phyloP scores from a whole-genome alignment of 345 rosid species.

The Melaleuca quinquenervia region DNA sequence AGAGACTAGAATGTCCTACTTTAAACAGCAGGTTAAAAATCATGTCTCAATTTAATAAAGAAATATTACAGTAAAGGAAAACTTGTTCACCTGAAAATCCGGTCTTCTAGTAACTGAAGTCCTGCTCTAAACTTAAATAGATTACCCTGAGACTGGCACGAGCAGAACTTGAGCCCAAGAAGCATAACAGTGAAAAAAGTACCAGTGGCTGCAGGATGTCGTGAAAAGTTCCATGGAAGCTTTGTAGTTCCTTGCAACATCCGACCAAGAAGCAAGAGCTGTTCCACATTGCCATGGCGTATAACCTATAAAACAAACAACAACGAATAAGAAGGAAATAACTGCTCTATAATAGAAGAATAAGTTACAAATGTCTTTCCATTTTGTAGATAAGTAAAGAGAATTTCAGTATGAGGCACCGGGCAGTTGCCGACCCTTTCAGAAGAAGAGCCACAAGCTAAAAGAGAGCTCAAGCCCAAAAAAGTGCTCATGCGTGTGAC shows the following conservation, averaged over 20 bases:
- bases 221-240: conserved; percentile 86
- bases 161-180: conserved; percentile 93
- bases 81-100: conserved; percentile 67
- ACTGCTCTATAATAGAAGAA: neutral
- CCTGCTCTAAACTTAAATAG: conserved; percentile 79
- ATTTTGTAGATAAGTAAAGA: neutral
- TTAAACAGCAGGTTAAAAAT: neutral
- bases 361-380: neutral
- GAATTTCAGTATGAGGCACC: neutral
- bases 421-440: neutral
- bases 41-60: neutral
- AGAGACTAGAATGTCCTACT: neutral
- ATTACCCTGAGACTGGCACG: conserved; percentile 77
- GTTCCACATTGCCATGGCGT: conserved; percentile 86
- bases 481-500: neutral
- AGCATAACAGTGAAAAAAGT: conserved; percentile 96
- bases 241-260: conserved; percentile 82
- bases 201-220: conserved; percentile 95
- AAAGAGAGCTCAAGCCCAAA: neutral
- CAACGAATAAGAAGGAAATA: neutral
- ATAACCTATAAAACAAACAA: conserved; percentile 40
- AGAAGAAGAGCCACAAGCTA: neutral
- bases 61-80: neutral
- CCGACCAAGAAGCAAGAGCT: conserved; percentile 90
- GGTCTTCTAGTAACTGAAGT: conserved; percentile 89